Evolutionary conservation across 495 filamentous ascomycete species (phyloP).

Genomic region (Lepraria neglecta): DNA sequence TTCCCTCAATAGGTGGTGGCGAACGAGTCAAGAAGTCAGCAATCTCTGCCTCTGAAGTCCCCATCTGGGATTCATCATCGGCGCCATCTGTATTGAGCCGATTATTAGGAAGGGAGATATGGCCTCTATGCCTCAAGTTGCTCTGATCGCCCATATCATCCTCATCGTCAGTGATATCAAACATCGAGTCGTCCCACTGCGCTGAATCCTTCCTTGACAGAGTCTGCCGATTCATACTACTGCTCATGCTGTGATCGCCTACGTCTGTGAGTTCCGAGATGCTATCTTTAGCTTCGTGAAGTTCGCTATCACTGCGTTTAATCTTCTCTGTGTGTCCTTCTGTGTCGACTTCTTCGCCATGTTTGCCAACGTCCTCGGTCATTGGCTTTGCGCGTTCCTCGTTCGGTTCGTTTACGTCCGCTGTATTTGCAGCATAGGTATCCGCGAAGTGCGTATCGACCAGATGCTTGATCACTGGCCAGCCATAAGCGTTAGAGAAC

Average conservation of each 20-base stretch:
- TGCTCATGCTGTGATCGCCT: slow-evolving; percentile 21
- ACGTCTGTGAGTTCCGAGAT: slow-evolving; percentile 23
- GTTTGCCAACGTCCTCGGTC: slow-evolving; percentile 30
- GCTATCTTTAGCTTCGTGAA: slow-evolving; percentile 23
- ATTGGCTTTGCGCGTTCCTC: slow-evolving; percentile 46
- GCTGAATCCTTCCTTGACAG: slow-evolving; percentile 35
- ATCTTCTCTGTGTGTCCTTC: slow-evolving; percentile 5
- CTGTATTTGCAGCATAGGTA: slow-evolving; percentile 49
- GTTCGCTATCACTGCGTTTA: slow-evolving; percentile 26
- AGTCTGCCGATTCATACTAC: slow-evolving; percentile 15
- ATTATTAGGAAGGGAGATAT: neutral
- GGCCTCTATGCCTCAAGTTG: neutral
- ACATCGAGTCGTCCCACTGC: slow-evolving; percentile 38
- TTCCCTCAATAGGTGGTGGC: slow-evolving; percentile 8
- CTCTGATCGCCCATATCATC: slow-evolving; percentile 21
- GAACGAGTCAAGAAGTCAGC: slow-evolving; percentile 20
- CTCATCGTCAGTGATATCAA: slow-evolving; percentile 34
- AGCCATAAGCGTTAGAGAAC: slow-evolving; percentile 96
- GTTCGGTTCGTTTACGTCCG: slow-evolving; percentile 51
- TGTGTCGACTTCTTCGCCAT: slow-evolving; percentile 42
- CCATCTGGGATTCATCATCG: neutral
- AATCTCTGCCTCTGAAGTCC: slow-evolving; percentile 27
- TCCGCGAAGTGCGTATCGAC: slow-evolving; percentile 88
- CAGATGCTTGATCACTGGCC: slow-evolving; percentile 91
- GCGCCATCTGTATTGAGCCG: neutral